Conservation (phyloP, 192 early-diverging fungal genomes). For the Backusella circina region DNA sequence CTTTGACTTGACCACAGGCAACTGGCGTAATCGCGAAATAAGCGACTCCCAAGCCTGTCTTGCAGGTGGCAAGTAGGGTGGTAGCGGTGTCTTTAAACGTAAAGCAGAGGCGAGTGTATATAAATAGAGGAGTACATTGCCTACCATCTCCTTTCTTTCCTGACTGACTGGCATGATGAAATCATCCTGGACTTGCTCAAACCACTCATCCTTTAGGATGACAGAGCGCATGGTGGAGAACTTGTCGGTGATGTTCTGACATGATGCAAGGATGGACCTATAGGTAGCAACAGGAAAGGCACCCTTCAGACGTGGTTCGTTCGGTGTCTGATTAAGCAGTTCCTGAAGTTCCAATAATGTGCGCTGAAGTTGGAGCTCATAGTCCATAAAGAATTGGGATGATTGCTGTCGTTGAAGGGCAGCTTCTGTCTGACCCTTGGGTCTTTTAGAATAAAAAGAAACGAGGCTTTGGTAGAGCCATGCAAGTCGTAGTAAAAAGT, state of each 20-base stretch:
- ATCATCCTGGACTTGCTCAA: constrained; percentile 45
- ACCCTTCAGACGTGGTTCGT: constrained; percentile 83
- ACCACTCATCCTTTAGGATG: constrained; percentile 56
- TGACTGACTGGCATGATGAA: constrained; percentile 59
- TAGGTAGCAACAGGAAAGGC: constrained; percentile 69
- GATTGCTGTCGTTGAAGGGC: constrained; percentile 20
- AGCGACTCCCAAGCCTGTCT: constrained; percentile 57
- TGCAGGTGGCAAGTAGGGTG: constrained; percentile 73
- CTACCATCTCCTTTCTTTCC: constrained; percentile 65
- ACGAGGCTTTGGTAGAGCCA: constrained; percentile 70
- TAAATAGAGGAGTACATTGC: constrained; percentile 70
- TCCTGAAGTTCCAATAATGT: constrained; percentile 59
- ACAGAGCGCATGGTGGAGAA: constrained; percentile 73
- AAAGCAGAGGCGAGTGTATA: constrained; percentile 81
- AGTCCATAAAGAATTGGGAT: constrained; percentile 61
- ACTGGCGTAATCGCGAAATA: constrained; percentile 57
- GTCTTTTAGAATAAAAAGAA: constrained; percentile 44
- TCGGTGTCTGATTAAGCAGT: constrained; percentile 64
- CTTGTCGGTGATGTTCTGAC: constrained; percentile 75
- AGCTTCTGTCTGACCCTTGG: constrained; percentile 17
- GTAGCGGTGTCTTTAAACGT: constrained; percentile 78
- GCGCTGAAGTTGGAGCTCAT: constrained; percentile 66
- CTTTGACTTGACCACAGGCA: constrained; percentile 47
- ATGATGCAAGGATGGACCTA: constrained; percentile 58
- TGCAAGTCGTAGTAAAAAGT: constrained; percentile 65